Evolutionary conservation across 1,139 yeast species (phyloP).

Genomic region (Pichia sp.): DNA sequence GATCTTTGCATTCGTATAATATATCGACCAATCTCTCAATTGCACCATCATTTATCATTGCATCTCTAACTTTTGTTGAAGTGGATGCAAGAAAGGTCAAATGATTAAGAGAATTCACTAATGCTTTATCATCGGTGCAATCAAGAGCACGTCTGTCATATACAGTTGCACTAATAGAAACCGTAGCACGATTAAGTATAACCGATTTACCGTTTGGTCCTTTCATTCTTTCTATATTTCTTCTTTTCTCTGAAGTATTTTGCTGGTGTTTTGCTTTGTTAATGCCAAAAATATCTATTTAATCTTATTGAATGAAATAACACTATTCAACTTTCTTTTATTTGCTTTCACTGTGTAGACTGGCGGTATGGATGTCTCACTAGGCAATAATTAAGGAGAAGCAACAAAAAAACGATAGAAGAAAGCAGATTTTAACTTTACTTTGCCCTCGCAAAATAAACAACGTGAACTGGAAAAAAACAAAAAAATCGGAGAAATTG

Average conservation of each 20-base stretch:
- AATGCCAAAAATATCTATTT: background rate
- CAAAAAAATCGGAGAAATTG: background rate
- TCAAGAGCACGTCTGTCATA: slow-evolving; percentile 92
- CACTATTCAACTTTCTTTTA: background rate
- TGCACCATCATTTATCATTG: slow-evolving; percentile 86
- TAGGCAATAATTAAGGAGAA: background rate
- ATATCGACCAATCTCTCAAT: slow-evolving; percentile 82
- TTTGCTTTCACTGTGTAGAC: background rate
- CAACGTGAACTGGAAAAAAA: background rate
- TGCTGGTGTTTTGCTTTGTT: background rate
- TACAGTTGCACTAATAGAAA: slow-evolving; percentile 78
- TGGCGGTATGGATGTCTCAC: slow-evolving; percentile 1
- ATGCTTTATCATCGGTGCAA: slow-evolving; percentile 81
- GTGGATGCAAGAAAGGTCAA: slow-evolving; percentile 81
- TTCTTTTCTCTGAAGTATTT: no score
- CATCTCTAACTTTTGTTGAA: slow-evolving; percentile 83
- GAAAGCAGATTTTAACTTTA: background rate
- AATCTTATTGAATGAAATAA: background rate
- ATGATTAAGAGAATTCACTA: slow-evolving; percentile 86
- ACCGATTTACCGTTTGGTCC: slow-evolving; percentile 83
- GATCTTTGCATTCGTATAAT: slow-evolving; percentile 68
- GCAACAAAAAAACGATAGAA: background rate
- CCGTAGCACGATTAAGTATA: slow-evolving; percentile 78
- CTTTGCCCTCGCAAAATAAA: background rate
- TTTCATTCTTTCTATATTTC: no score